A percentile compares a stretch with the other conserved stretches of the same genome.
Evolutionary conservation across 2,329 filamentous ascomycete genomes (phyloP).

Genomic region (Clonostachys sp.): DNA sequence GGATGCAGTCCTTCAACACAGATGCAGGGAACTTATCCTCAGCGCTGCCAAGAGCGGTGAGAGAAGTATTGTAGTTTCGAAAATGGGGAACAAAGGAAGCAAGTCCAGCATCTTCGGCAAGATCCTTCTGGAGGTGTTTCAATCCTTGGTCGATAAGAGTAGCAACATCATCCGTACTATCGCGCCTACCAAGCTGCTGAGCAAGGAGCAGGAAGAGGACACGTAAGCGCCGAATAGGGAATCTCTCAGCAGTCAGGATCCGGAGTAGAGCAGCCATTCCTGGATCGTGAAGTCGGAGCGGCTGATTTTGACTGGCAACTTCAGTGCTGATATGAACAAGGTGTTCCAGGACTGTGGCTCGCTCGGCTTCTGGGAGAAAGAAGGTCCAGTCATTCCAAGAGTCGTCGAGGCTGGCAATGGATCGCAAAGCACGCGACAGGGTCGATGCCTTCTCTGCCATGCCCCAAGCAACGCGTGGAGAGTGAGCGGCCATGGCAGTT

Average conservation of each 20-base stretch:
- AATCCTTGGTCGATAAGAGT: slow-evolving; percentile 31
- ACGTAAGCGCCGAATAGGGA: slow-evolving; percentile 48
- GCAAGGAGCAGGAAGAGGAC: slow-evolving; percentile 44
- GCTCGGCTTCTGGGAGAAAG: slow-evolving; percentile 44
- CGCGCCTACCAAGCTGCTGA: slow-evolving; percentile 39
- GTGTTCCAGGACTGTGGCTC: slow-evolving; percentile 56
- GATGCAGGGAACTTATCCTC: slow-evolving; percentile 20
- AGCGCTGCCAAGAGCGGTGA: slow-evolving; percentile 34
- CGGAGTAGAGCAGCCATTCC: slow-evolving; percentile 41
- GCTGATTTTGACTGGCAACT: slow-evolving; percentile 21
- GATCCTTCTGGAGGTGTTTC: slow-evolving; percentile 23
- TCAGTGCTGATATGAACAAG: slow-evolving; percentile 46
- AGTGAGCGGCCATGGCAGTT: slow-evolving; percentile 36
- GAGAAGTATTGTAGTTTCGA: slow-evolving; percentile 35
- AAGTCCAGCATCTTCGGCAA: slow-evolving; percentile 40
- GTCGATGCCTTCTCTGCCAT: slow-evolving; percentile 40
- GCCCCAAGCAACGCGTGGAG: slow-evolving; percentile 51
- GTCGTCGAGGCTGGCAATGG: slow-evolving; percentile 54
- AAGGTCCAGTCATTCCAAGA: slow-evolving; percentile 53
- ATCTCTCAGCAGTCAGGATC: slow-evolving; percentile 42
- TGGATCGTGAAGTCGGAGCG: slow-evolving; percentile 35
- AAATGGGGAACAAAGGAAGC: slow-evolving; percentile 42
- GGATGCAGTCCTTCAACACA: slow-evolving; percentile 28
- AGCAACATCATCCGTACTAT: slow-evolving; percentile 29
- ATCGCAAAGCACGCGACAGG: slow-evolving; percentile 54